Evolutionary conservation across 2,329 filamentous ascomycete species (phyloP), one percentile per base, ranked within the genome.

Genomic region (Trichoderma simmonsii): DNA sequence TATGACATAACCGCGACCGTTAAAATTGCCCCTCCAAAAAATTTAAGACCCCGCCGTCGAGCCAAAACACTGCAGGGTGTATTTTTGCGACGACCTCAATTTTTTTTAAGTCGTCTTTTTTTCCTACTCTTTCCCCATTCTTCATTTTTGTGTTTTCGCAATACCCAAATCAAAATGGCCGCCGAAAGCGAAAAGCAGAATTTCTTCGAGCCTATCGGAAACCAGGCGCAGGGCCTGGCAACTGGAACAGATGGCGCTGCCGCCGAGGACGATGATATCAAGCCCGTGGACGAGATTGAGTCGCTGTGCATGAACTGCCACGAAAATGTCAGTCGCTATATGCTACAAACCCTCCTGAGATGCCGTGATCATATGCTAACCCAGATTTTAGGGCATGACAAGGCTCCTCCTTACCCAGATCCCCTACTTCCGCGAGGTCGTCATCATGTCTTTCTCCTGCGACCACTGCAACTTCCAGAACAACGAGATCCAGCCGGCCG

Each of bases 381-480:
- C 36, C 14, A 12, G 28, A 28, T 3, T 2, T 21, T n/a, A 97
- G 93, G 96, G 96, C 77, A 89, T 86, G 1, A 99, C 96, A 15
- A 89, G 92, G 72, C 88, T 99, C 26, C 90, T 99, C 57, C 90
- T 99, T 70, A 97, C 97, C 18, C 90, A 90, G 75, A 98, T 99
- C 71, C 96, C 96, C 18, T 98, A 94, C 87, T 99, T 99, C 86
- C 94, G 94, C 84, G 95, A 99, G 82, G 91, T 99, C 74, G 94
- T 99, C 78, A 89, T 99, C 82, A 97, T 98, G 91, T 98, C 95
- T 74, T 99, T 99, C 82, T 89, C 89, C 75, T 99, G 96, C 86
- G 90, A 93, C 6, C 90, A 98, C 82, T 99, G 96, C 85, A 86
- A 90, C 79, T 92, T 95, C 83, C 90, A 92, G 75, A 97, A 98